phyloP scores from a whole-genome alignment of 257 asterid species.

The Catharanthus roseus region DNA sequence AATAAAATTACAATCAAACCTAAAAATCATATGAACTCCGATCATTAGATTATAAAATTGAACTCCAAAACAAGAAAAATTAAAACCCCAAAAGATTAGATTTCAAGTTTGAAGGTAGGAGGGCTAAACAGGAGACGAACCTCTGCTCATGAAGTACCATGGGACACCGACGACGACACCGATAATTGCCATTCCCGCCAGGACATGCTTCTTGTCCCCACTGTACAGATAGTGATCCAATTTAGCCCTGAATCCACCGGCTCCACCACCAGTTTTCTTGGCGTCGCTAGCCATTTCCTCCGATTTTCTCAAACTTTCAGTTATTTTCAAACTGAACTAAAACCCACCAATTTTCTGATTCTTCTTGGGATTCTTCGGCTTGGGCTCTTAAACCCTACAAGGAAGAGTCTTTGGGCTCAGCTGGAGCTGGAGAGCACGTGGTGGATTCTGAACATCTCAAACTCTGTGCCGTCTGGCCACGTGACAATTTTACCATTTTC shows the following conservation, averaged over 20 bases:
- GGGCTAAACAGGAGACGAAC: conserved; percentile 24
- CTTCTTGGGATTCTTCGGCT: not conserved
- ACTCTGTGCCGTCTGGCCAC: not conserved
- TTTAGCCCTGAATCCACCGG: conserved; percentile 60
- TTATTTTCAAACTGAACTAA: not conserved
- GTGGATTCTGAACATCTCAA: not conserved
- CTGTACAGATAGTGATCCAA: conserved; percentile 60
- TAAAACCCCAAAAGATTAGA: not conserved
- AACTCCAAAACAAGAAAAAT: not conserved
- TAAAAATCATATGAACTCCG: not conserved
- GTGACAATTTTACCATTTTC: not conserved
- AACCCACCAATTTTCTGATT: not conserved
- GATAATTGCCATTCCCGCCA: conserved; percentile 70
- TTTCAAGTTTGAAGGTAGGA: not conserved
- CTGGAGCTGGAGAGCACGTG: not conserved
- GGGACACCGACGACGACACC: conserved; percentile 68
- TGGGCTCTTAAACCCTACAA: conserved; percentile 19
- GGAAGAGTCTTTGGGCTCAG: not conserved
- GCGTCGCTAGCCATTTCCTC: conserved; percentile 42
- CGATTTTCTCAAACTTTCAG: not conserved
- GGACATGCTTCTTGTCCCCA: conserved; percentile 86
- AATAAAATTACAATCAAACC: not conserved
- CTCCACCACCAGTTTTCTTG: conserved; percentile 34
- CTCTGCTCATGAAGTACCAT: conserved; percentile 82
- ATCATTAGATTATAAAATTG: not conserved